These are phyloP conservation scores for Arabidopsis hybrid DNA, from an alignment of 441 rosid species.

Conservation along the genomic window DNA sequence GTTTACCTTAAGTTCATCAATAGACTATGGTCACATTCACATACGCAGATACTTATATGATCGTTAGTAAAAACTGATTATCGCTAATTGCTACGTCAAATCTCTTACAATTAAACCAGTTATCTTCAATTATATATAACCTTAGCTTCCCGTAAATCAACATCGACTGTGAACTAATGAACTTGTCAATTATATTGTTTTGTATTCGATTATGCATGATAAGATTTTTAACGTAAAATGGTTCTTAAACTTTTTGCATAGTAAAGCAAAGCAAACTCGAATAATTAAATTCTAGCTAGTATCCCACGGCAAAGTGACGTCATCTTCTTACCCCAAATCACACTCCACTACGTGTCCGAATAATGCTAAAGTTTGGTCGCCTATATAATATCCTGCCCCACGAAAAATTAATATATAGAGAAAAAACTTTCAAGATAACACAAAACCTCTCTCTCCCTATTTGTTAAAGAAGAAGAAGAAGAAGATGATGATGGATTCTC, in stretches of 20 bases:
- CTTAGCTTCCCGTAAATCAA: conserved; percentile 5
- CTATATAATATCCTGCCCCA: conserved; percentile 30
- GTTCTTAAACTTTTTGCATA: not conserved
- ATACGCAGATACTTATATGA: not conserved
- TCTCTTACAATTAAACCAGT: not conserved
- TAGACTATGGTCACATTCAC: not conserved
- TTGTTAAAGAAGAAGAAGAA: not conserved
- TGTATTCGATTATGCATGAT: not conserved
- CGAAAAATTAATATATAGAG: not conserved
- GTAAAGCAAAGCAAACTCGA: not conserved
- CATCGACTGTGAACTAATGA: not conserved
- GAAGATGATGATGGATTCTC: conserved; percentile 32
- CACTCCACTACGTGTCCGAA: conserved; percentile 35
- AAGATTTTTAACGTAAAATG: not conserved
- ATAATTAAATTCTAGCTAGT: conserved; percentile 12
- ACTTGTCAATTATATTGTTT: not conserved
- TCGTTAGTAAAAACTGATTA: not conserved
- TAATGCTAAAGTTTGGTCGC: conserved; percentile 22
- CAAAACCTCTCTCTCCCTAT: conserved; percentile 7
- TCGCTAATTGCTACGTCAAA: not conserved
- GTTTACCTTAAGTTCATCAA: conserved; percentile 1
- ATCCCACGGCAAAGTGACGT: conserved; percentile 34
- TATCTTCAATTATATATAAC: not conserved
- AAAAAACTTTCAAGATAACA: conserved; percentile 11
- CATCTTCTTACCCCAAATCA: conserved; percentile 37